These are phyloP conservation scores for Heliosperma pusillum DNA, from an alignment of 148 eudicot species.

Conservation along the genomic window DNA sequence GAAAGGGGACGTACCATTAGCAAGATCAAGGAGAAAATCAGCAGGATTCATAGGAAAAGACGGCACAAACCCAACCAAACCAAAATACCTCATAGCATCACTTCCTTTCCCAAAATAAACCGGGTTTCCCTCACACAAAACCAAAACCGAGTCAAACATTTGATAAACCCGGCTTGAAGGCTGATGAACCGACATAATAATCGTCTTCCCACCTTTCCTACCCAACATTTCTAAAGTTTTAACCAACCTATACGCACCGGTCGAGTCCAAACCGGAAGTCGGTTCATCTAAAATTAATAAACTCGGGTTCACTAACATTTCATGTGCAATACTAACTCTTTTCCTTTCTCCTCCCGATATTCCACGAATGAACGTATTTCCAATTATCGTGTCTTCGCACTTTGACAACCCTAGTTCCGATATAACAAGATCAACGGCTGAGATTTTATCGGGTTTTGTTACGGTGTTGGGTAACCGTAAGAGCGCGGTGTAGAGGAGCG, in stretches of 20 bases:
- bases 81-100: slow-evolving; percentile 62
- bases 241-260: slow-evolving; percentile 64
- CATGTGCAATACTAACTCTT: slow-evolving; percentile 77
- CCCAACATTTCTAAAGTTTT: slow-evolving; percentile 40
- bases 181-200: slow-evolving; percentile 74
- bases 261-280: slow-evolving; percentile 80
- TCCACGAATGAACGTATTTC: slow-evolving; percentile 63
- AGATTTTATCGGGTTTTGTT: slow-evolving; percentile 31
- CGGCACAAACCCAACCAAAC: slow-evolving; percentile 65
- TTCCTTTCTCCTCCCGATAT: slow-evolving; percentile 90
- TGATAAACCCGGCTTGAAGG: slow-evolving; percentile 77
- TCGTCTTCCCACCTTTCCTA: slow-evolving; percentile 55
- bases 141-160: slow-evolving; percentile 63
- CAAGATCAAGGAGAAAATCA: slow-evolving; percentile 97
- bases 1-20: slow-evolving; percentile 65
- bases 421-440: slow-evolving; percentile 48
- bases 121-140: slow-evolving; percentile 67
- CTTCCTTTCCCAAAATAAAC: slow-evolving; percentile 66
- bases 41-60: slow-evolving; percentile 90
- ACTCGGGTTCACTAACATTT: slow-evolving; percentile 84
- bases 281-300: slow-evolving; percentile 80
- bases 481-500: slow-evolving; percentile 63
- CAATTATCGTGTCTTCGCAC: slow-evolving; percentile 72
- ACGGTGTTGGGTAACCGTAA: slow-evolving; percentile 54
- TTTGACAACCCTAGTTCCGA: slow-evolving; percentile 54